Base-by-base conservation (phyloP, 108 stramenopile species). In the Nitzschia palea region DNA sequence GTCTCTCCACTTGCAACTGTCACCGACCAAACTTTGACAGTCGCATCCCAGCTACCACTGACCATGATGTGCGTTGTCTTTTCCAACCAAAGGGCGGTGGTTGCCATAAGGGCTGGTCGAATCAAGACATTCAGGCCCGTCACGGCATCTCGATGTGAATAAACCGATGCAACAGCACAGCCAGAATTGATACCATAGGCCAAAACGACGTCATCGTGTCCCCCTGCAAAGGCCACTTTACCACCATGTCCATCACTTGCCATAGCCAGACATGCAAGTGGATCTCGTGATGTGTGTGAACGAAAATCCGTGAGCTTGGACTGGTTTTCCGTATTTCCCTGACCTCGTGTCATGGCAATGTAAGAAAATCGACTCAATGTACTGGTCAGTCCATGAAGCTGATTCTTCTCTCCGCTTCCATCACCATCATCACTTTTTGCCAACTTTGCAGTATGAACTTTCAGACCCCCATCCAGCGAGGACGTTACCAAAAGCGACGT, bases 151-250 rank as follows among this genome's bases (percentile, higher is more conserved):
- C 86, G 66, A 60, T 87, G 86, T 35, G 80, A 80, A 51, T 84
- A 87, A 20, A 87, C 79, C 0, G 86, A 84, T 35, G 86, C 86
- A n/a, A 87, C 79, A 4, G 82, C 86, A 65, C 83, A 84, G 6
- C 78, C 78, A 4, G 79, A 81, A 29, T 81, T 87, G 71, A 87
- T 79, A n/a, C 86, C 86, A 64, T 87, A 87, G 4, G 86, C 86
- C 25, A 87, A 43, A 0, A 87, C 80, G 17, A 87, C 86, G 50
- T 87, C 86, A 55, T 87, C 86, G 48, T 87, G 86, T 12, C 86
- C 86, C 44, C 86, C 86, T 17, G 83, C 86, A 73, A 87, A 87
- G 2, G 78, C 86, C 65, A 87, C 64, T 17, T 74, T 47, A 30
- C 83, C 86, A 20, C 82, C 80, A 58, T 77, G 51, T 12, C 79